Conservation (phyloP, 352 stramenopile species). For the Pythium plurisporium region DNA sequence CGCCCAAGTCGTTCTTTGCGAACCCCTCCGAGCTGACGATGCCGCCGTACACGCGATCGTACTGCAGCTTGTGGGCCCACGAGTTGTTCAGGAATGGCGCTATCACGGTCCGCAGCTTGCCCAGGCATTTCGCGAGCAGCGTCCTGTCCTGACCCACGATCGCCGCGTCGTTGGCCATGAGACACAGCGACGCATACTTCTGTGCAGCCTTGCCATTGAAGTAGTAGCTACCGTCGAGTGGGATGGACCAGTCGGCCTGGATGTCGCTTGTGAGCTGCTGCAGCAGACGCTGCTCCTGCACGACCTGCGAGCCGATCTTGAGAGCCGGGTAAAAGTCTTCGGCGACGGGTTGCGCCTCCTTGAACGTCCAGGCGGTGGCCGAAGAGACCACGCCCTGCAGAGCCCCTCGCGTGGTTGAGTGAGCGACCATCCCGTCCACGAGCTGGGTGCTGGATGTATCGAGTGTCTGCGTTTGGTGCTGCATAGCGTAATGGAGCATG, state of each 20-base stretch:
- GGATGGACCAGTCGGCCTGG: conserved; percentile 37
- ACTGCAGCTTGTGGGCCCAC: conserved; percentile 60
- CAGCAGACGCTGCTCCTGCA: conserved; percentile 34
- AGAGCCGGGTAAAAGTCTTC: conserved; percentile 45
- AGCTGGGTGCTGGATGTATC: conserved; percentile 24
- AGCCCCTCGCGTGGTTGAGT: conserved; percentile 52
- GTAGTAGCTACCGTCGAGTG: conserved; percentile 55
- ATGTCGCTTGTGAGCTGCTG: conserved; percentile 43
- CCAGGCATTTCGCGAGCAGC: conserved; percentile 50
- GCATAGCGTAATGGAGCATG: conserved; percentile 55
- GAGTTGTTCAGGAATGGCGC: conserved; percentile 54
- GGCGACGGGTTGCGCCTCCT: conserved; percentile 34
- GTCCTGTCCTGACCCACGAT: conserved; percentile 56
- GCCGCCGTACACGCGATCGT: conserved; percentile 54
- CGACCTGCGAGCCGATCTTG: conserved; percentile 25
- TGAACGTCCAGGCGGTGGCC: conserved; percentile 37
- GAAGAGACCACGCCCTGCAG: conserved; percentile 37
- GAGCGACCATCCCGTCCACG: conserved; percentile 34
- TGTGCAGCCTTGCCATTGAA: conserved; percentile 60
- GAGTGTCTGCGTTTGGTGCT: conserved; percentile 45
- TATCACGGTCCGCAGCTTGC: conserved; percentile 56
- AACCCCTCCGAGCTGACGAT: conserved; percentile 68
- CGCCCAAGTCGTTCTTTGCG: conserved; percentile 40
- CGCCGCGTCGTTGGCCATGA: conserved; percentile 44
- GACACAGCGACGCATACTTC: conserved; percentile 56